These are phyloP conservation scores for Gamarada debralockiae DNA, from an alignment of 495 filamentous ascomycete genomes.

Conservation along the genomic window DNA sequence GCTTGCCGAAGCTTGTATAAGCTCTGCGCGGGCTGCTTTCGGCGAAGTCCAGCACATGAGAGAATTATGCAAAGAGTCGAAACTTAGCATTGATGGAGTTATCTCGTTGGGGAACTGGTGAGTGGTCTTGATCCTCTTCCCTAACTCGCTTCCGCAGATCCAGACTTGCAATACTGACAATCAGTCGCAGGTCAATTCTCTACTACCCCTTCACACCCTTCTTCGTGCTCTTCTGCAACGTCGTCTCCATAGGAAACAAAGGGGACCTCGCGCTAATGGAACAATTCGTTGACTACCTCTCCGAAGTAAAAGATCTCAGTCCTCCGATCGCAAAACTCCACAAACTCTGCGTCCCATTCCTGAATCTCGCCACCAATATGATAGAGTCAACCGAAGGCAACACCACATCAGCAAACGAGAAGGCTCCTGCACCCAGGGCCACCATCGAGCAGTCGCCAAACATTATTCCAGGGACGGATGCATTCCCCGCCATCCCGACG, in stretches of 20 bases:
- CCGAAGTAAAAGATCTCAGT: slow-evolving; percentile 10
- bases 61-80: not conserved
- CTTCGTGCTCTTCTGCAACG: slow-evolving; percentile 12
- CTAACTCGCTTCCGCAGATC: no score
- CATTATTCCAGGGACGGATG: no score
- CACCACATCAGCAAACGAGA: not conserved
- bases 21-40: slow-evolving; percentile 5
- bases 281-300: slow-evolving; percentile 10
- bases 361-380: not conserved
- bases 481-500: no score
- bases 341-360: slow-evolving; percentile 15
- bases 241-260: not conserved
- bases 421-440: no score
- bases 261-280: slow-evolving; percentile 5
- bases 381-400: not conserved
- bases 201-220: slow-evolving; percentile 17
- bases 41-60: slow-evolving; percentile 1
- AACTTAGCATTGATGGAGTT: slow-evolving; percentile 4
- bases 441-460: no score
- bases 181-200: slow-evolving; percentile 6
- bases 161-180: not conserved
- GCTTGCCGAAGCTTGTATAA: slow-evolving; percentile 1
- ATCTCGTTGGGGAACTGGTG: slow-evolving; percentile 7
- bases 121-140: no score
- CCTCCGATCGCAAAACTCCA: slow-evolving; percentile 4